Evolutionary conservation across 164 flowering plant species (phyloP), one percentile per base, ranked within the genome.

Genomic region (Vitis rupestris): DNA sequence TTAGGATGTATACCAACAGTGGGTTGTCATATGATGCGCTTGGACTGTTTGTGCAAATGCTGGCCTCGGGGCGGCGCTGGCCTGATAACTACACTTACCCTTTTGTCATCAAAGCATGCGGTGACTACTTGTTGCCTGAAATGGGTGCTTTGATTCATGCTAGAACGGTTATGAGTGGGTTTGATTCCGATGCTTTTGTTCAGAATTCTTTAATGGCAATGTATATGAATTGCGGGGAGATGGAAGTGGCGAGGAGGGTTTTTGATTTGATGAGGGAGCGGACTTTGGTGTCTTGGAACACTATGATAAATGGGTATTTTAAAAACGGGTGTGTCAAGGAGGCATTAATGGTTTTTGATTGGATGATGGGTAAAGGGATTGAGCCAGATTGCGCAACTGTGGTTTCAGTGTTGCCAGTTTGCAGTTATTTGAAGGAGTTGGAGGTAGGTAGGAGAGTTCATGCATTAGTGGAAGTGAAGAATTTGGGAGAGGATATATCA

Each of bases 251-350:
- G 12, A 50, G 59, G 31, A 58, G 59, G 69, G 79, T 87, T 63
- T 90, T 92, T 70, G 84, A 83, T 50, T 69, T 8, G 16, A 84
- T 86, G 93, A 9, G 16, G 66, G 76, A 74, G 48, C 69, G 72
- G 27, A 78, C 72, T 64, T 84, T 77, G 60, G 87, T 88, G 15
- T 77, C 92, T n/a, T 90, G 93, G 95, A 92, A 87, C 65, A 81
- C 91, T 44, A 81, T 90, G 86, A 81, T 92, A 17, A 82, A 73
- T 72, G 94, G 94, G 75, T 85, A 74, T 59, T 78, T 78, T 59
- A 73, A 73, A 7, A 86, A 87, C 77, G 89, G 86, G 31, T 71
- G 68, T 66, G 64, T 78, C 0, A 70, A 74, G 66, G 83, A 80
- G 66, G 85, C 93, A 27, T 70, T 88, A 76, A 48, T 55, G 83